These are phyloP conservation scores for Acidiella bohemica DNA, from an alignment of 495 filamentous ascomycete species.

Conservation along the genomic window DNA sequence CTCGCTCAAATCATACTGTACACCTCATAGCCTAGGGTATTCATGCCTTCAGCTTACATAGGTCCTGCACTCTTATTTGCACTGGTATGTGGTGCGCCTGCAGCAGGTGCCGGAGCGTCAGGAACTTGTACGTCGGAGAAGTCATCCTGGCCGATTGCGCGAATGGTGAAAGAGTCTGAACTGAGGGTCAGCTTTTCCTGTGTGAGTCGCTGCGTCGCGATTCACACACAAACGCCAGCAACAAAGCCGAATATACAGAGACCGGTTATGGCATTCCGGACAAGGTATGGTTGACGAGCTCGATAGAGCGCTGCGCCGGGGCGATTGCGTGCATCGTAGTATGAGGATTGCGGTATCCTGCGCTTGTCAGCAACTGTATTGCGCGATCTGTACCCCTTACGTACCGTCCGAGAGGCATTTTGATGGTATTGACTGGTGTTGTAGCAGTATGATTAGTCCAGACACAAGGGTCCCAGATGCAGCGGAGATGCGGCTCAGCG, in stretches of 20 bases:
- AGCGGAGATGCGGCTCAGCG: no score
- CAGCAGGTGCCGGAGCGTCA: conserved; percentile 43
- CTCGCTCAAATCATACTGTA: conserved; percentile 3
- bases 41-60: not conserved
- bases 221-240: conserved; percentile 63
- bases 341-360: conserved; percentile 62
- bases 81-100: conserved; percentile 17
- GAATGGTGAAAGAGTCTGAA: conserved; percentile 76
- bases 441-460: no score
- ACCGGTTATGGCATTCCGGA: conserved; percentile 76
- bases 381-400: no score
- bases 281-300: conserved; percentile 77
- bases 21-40: not conserved
- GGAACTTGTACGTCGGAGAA: conserved; percentile 92
- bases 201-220: not conserved
- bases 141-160: conserved; percentile 84
- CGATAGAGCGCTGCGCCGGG: conserved; percentile 75
- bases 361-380: no score
- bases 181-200: not conserved
- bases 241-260: conserved; percentile 53
- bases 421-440: no score
- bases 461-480: no score
- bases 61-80: conserved; percentile 11
- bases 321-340: conserved; percentile 75
- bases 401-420: conserved; percentile 13